Conservation (phyloP, 2,329 filamentous ascomycete species). For the Trichoderma citrinoviride region DNA sequence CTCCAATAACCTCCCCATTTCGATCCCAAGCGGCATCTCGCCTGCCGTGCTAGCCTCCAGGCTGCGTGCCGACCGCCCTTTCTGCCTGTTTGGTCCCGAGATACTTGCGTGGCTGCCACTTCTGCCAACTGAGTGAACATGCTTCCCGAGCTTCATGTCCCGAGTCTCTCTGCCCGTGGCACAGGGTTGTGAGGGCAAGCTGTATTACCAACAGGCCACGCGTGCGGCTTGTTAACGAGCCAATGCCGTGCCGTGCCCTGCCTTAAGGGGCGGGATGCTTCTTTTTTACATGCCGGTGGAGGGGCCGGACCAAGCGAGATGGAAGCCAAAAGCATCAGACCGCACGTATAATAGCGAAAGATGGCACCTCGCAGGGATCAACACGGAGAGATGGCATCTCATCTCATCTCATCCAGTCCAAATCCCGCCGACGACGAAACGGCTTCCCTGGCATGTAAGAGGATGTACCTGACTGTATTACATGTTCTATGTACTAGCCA, state of each 20-base stretch:
- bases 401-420: not conserved
- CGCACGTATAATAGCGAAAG: not conserved
- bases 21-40: not conserved
- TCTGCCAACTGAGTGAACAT: not conserved
- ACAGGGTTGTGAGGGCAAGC: not conserved
- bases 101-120: not conserved
- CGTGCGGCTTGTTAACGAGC: not conserved
- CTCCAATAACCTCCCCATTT: not conserved
- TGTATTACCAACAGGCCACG: not conserved
- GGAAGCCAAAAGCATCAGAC: not conserved
- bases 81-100: not conserved
- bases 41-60: slow-evolving; percentile 8
- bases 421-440: not conserved
- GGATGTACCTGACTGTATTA: too few relatives aligned
- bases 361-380: not conserved
- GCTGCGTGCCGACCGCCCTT: slow-evolving; percentile 9
- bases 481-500: too few relatives aligned
- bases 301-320: slow-evolving; percentile 4
- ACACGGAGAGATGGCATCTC: not conserved
- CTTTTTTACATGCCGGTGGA: not conserved
- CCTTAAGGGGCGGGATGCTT: not conserved
- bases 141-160: not conserved
- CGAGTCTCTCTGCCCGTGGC: not conserved
- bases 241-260: too few relatives aligned
- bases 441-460: too few relatives aligned